These are phyloP conservation scores for Penicillium fuscoglaucum DNA, from an alignment of 2,329 filamentous ascomycete species.

Conservation along the genomic window DNA sequence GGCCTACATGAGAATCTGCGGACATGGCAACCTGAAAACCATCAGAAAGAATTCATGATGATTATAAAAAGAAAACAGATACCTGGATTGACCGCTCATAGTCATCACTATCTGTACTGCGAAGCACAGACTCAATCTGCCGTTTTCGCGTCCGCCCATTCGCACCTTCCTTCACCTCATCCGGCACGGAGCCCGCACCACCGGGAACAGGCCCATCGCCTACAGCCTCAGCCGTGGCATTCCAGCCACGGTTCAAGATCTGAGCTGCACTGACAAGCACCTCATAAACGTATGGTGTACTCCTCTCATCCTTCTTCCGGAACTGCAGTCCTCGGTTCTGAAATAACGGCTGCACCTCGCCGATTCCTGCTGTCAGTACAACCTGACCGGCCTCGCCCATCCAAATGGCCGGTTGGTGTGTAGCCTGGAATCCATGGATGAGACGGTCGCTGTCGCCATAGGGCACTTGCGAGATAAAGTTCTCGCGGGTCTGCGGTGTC, in stretches of 20 bases:
- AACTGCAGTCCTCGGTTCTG: constrained; percentile 46
- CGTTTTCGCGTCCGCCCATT: constrained; percentile 42
- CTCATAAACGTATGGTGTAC: constrained; percentile 51
- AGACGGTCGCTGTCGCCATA: constrained; percentile 48
- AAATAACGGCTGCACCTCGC: constrained; percentile 38
- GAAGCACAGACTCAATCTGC: constrained; percentile 9
- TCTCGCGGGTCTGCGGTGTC: constrained; percentile 52
- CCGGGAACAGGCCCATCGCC: constrained; percentile 42
- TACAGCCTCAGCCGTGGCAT: constrained; percentile 37
- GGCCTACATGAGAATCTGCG: constrained; percentile 46
- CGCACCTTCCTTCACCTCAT: constrained; percentile 40
- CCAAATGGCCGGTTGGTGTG: constrained; percentile 55
- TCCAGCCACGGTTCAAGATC: constrained; percentile 36
- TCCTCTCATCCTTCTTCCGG: constrained; percentile 45
- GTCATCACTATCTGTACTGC: neutral
- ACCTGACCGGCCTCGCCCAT: constrained; percentile 53
- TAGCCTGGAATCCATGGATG: constrained; percentile 53
- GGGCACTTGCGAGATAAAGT: constrained; percentile 53
- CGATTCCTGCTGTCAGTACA: constrained; percentile 45
- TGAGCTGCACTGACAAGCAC: constrained; percentile 43
- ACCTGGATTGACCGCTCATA: constrained; percentile 18
- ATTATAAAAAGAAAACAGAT: neutral
- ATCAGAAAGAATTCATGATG: neutral
- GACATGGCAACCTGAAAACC: constrained; percentile 38
- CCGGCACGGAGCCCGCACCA: constrained; percentile 42